Conservation (phyloP, 495 filamentous ascomycete genomes). For the Aspergillus olivimuriae region DNA sequence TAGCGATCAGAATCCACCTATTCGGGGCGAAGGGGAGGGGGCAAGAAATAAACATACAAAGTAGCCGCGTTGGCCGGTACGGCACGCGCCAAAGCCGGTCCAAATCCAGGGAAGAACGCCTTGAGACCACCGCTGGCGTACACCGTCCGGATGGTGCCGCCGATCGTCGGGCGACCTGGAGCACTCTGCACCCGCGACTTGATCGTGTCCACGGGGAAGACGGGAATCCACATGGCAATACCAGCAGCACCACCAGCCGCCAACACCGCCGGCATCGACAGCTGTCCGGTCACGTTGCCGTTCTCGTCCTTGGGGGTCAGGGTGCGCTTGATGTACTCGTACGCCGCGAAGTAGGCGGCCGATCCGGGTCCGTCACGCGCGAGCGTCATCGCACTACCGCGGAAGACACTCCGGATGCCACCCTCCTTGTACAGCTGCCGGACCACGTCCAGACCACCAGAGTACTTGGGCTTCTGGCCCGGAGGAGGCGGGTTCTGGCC, state of each 20-base stretch:
- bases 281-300: constrained; percentile 61
- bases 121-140: constrained; percentile 75
- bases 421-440: constrained; percentile 90
- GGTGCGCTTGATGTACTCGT: constrained; percentile 85
- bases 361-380: constrained; percentile 89
- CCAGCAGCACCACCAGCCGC: constrained; percentile 84
- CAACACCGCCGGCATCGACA: constrained; percentile 78
- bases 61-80: constrained; percentile 89
- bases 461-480: constrained; percentile 90
- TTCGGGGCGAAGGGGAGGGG: not conserved
- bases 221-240: constrained; percentile 98
- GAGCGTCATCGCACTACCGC: constrained; percentile 83
- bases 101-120: constrained; percentile 97
- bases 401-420: constrained; percentile 83
- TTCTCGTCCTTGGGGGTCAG: constrained; percentile 79
- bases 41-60: constrained; percentile 48
- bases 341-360: constrained; percentile 94
- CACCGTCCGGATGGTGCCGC: constrained; percentile 68
- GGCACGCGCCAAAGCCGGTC: constrained; percentile 84
- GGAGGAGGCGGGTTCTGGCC: constrained; percentile 80
- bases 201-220: constrained; percentile 96
- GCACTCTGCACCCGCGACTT: constrained; percentile 92
- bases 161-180: constrained; percentile 78
- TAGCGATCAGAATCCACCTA: constrained; percentile 6
- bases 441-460: constrained; percentile 86